A percentile compares a stretch with the other conserved stretches of the same genome.
Evolutionary conservation across 2,329 filamentous ascomycete genomes (phyloP).

Genomic region (Dichotomopilus funicola): DNA sequence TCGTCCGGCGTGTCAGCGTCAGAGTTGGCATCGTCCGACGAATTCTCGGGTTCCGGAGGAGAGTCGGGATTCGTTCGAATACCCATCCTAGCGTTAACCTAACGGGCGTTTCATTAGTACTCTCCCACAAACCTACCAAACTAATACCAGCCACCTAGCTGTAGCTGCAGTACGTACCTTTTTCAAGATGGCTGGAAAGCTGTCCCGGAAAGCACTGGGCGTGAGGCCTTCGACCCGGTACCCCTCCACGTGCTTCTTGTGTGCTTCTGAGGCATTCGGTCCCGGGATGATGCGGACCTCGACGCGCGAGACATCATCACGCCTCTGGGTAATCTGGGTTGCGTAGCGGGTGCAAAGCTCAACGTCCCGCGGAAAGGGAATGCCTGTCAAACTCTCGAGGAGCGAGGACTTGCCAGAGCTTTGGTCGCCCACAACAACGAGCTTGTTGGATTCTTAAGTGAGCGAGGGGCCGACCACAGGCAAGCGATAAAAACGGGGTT

Average conservation of each 20-base stretch:
- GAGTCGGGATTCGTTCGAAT: conserved; percentile 14
- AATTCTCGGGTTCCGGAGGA: conserved; percentile 28
- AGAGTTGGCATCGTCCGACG: conserved; percentile 25
- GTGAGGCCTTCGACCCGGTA: conserved; percentile 12
- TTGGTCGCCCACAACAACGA: conserved; percentile 30
- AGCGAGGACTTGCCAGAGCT: conserved; percentile 31
- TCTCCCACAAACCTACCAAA: not conserved
- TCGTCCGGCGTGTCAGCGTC: conserved; percentile 8
- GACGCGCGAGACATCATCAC: conserved; percentile 32
- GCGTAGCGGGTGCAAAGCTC: conserved; percentile 30
- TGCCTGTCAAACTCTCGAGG: conserved; percentile 29
- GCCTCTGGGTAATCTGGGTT: conserved; percentile 39
- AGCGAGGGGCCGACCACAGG: not conserved
- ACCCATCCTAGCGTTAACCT: conserved; percentile 20
- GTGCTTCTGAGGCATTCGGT: conserved; percentile 24
- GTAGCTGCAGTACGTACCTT: conserved; percentile 6
- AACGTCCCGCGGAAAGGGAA: conserved; percentile 27
- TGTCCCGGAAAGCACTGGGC: conserved; percentile 10
- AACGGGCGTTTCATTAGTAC: not conserved
- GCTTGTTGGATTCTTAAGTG: conserved; percentile 3
- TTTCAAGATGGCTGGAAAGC: conserved; percentile 14
- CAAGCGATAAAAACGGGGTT: too few species aligned
- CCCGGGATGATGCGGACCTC: conserved; percentile 37
- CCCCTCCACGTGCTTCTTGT: conserved; percentile 11
- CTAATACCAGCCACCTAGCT: not conserved